Percentiles rank a stretch among this genome's conserved stretches.
These are phyloP conservation scores for Exserohilum turcica DNA, from an alignment of 2,329 filamentous ascomycete species.

Conservation along the genomic window DNA sequence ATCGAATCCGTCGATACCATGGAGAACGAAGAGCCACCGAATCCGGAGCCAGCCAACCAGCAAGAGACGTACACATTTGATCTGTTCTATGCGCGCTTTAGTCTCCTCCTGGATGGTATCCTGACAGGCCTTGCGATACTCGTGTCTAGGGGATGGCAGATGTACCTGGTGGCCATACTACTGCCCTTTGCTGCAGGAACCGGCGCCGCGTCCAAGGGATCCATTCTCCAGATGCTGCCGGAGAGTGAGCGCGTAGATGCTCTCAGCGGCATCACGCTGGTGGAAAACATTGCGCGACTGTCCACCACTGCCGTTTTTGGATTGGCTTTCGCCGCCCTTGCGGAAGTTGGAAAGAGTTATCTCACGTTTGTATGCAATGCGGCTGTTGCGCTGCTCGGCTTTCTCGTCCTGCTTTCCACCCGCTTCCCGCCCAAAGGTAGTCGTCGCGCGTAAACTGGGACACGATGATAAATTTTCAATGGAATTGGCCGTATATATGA, in stretches of 20 bases:
- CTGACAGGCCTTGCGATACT: conserved; percentile 68
- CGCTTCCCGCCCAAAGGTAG: conserved; percentile 54
- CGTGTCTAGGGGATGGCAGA: conserved; percentile 68
- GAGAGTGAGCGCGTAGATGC: conserved; percentile 67
- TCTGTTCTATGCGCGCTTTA: conserved; percentile 69
- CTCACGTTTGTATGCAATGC: conserved; percentile 72
- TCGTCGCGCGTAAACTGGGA: conserved; percentile 2
- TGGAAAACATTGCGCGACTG: conserved; percentile 71
- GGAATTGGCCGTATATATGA: too few species aligned
- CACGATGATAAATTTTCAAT: too few species aligned
- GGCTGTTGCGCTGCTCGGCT: conserved; percentile 60
- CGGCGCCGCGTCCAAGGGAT: conserved; percentile 71
- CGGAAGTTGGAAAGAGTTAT: conserved; percentile 63
- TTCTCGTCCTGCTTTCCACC: conserved; percentile 53
- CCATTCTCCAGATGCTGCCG: conserved; percentile 73
- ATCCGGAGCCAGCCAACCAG: conserved; percentile 45
- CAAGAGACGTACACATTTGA: conserved; percentile 65
- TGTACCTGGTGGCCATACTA: conserved; percentile 68
- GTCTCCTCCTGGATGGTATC: conserved; percentile 66
- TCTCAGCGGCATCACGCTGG: conserved; percentile 69
- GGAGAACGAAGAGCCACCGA: conserved; percentile 57
- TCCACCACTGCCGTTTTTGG: conserved; percentile 69
- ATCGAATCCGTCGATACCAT: conserved; percentile 53
- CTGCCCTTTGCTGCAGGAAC: conserved; percentile 72
- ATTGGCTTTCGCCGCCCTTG: conserved; percentile 67